Evolutionary conservation across 2,329 filamentous ascomycete genomes (phyloP), one percentile per base, ranked within the genome.

Genomic region (Saccharata proteae): DNA sequence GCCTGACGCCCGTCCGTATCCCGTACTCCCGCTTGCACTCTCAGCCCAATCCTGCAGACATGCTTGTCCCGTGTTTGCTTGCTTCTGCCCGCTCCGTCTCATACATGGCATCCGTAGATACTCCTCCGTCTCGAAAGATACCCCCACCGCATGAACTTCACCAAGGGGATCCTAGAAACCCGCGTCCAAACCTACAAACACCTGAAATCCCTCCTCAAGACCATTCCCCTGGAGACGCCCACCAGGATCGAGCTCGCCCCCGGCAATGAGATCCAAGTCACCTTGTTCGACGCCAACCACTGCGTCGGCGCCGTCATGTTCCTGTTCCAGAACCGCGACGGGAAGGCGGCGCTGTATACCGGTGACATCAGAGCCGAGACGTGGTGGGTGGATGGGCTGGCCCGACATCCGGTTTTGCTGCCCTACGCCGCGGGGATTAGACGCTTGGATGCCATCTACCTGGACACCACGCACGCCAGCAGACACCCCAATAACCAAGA

Each of bases 241-340:
- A 86, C 77, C 0, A 56, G 61, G 4, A 71, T 96, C 27, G 82
- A 93, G 45, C 64, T 94, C 3, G 65, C 64, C 2, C 81, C 77
- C 0, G 71, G 71, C 1, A 67, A 69, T 27, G 60, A 58, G n/a
- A 74, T 94, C 15, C 74, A 76, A 27, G 82, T 93, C 12, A 94
- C 85, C 0, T 63, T 94, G 0, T 71, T 94, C 30, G 80, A 93
- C 58, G 85, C 88, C 2, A 94, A 96, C 44, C 88, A 94, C 49
- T 96, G 88, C 45, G 70, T 79, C 1, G 86, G 88, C 0, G 77
- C 84, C 12, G 83, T 90, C 12, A 93, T 93, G 84, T 94, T 94
- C 48, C 62, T 94, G 12, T 79, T 94, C 16, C 82, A 94, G 55
- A 19, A 19, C 14, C 75, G 74, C 2, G 55, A 71, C 32, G 67